phyloP scores from a whole-genome alignment of 2,329 filamentous ascomycete species.

The Dactylella cylindrospora region DNA sequence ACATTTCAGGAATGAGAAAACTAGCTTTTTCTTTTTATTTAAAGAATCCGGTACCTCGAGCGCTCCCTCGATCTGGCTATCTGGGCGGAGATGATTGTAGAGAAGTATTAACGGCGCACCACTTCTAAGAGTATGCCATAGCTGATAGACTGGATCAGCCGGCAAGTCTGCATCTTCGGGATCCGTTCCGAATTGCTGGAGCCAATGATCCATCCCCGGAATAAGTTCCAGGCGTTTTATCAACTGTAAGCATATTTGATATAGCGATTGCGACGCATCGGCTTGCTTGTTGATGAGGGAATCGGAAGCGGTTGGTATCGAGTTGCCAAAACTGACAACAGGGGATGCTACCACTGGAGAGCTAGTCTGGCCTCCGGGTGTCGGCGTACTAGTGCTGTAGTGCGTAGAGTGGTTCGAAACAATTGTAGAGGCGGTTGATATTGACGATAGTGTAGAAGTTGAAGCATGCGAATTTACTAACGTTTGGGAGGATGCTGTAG shows the following conservation, averaged over 20 bases:
- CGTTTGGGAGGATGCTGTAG: slow-evolving; percentile 45
- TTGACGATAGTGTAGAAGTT: slow-evolving; percentile 44
- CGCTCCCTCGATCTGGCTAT: slow-evolving; percentile 68
- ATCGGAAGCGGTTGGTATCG: slow-evolving; percentile 47
- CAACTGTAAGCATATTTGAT: slow-evolving; percentile 88
- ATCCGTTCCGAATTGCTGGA: slow-evolving; percentile 59
- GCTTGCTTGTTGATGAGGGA: slow-evolving; percentile 92
- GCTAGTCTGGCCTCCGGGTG: slow-evolving; percentile 6
- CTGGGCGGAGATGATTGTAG: slow-evolving; percentile 80
- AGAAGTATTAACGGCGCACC: slow-evolving; percentile 83
- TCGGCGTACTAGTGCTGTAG: neutral
- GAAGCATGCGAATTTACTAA: slow-evolving; percentile 36
- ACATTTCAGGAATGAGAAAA: slow-evolving; percentile 85
- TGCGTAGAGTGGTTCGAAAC: slow-evolving; percentile 1
- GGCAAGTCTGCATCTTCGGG: slow-evolving; percentile 68
- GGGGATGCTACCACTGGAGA: slow-evolving; percentile 45
- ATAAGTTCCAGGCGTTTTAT: slow-evolving; percentile 80
- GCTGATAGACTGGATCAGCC: slow-evolving; percentile 78
- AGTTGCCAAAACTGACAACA: slow-evolving; percentile 44
- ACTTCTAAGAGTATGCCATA: slow-evolving; percentile 83
- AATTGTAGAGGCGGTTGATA: slow-evolving; percentile 44
- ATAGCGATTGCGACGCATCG: slow-evolving; percentile 86
- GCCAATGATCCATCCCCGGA: slow-evolving; percentile 68
- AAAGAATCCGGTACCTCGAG: slow-evolving; percentile 60
- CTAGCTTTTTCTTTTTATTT: slow-evolving; percentile 80